Evolutionary conservation across 225 moss, liverwort and hornwort species (phyloP).

Genomic region (Anthoceros angustus): DNA sequence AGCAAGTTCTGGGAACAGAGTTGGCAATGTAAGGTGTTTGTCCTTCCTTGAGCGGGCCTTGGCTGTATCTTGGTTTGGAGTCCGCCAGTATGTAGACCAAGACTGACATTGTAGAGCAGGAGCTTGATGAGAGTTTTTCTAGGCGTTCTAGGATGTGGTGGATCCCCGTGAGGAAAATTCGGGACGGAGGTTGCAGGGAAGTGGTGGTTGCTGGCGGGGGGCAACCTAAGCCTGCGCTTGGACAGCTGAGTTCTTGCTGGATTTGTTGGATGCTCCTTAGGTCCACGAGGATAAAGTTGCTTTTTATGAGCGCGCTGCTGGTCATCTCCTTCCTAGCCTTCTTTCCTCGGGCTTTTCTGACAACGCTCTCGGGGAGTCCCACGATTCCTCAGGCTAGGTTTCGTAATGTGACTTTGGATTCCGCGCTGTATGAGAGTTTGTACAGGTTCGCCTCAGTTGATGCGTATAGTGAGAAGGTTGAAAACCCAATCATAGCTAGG

Average conservation of each 20-base stretch:
- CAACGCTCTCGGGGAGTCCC: neutral
- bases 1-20: no score
- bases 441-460: neutral
- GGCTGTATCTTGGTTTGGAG: no score
- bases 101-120: neutral
- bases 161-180: neutral
- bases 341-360: neutral
- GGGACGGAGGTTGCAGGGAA: neutral
- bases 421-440: neutral
- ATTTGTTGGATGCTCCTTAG: neutral
- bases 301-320: neutral
- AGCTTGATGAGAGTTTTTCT: neutral
- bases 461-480: neutral
- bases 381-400: no score
- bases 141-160: neutral
- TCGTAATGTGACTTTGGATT: neutral
- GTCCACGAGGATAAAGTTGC: neutral
- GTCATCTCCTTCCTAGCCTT: neutral
- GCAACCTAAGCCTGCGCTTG: neutral
- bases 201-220: neutral
- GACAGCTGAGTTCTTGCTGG: neutral
- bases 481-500: constrained; percentile 3
- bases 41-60: no score
- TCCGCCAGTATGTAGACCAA: no score
- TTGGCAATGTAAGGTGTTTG: no score